Evolutionary conservation across 139 green algal species (phyloP).

Genomic region (Coelastrella sp.): DNA sequence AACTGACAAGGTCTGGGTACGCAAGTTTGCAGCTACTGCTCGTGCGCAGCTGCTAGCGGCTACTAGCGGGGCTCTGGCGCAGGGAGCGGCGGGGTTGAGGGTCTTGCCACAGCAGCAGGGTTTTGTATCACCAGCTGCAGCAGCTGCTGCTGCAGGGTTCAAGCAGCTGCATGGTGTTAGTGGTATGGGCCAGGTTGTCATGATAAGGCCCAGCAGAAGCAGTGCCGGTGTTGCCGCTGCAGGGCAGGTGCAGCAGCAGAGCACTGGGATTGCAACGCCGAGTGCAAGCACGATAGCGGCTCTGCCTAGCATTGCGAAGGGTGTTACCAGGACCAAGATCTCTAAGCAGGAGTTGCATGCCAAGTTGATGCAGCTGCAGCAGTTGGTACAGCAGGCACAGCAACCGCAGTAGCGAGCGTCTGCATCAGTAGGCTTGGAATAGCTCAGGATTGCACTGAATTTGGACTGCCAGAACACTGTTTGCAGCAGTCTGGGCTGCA

Average conservation of each 20-base stretch:
- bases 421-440: neutral
- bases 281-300: neutral
- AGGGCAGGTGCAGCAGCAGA: neutral
- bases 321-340: neutral
- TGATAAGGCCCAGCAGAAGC: conserved; percentile 2
- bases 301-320: neutral
- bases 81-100: neutral
- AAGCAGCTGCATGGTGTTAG: neutral
- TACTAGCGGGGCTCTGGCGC: neutral
- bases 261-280: neutral
- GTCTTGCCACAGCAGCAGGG: neutral
- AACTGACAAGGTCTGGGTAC: conserved; percentile 16
- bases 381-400: neutral
- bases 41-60: neutral
- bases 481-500: too few relatives aligned
- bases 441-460: too few relatives aligned
- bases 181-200: neutral
- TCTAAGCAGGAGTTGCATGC: conserved; percentile 11
- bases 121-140: conserved; percentile 3
- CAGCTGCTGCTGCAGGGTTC: neutral
- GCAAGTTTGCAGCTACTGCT: conserved; percentile 28
- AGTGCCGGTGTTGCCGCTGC: neutral
- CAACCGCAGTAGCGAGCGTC: neutral
- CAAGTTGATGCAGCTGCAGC: conserved; percentile 6
- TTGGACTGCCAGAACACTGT: too few relatives aligned